Conservation (phyloP, 2,329 filamentous ascomycete genomes). For the Diatrype stigma region DNA sequence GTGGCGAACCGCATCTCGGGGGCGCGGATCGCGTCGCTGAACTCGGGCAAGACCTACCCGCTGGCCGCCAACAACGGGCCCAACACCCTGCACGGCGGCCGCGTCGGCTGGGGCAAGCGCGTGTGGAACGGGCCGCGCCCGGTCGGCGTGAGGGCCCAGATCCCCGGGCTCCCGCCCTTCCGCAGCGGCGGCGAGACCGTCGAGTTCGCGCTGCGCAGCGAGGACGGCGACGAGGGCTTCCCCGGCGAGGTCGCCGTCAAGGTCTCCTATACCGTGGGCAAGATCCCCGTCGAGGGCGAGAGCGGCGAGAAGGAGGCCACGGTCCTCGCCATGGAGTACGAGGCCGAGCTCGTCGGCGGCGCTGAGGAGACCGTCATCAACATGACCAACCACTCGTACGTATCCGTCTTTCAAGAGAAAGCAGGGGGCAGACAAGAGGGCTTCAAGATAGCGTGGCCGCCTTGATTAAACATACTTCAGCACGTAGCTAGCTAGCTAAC, state of each 20-base stretch:
- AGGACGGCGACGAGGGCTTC: slow-evolving; percentile 84
- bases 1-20: slow-evolving; percentile 75
- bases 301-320: slow-evolving; percentile 62
- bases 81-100: slow-evolving; percentile 72
- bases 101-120: slow-evolving; percentile 75
- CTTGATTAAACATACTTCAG: too few relatives aligned
- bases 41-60: slow-evolving; percentile 61
- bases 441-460: too few relatives aligned
- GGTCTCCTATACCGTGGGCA: slow-evolving; percentile 74
- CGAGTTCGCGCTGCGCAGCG: slow-evolving; percentile 62
- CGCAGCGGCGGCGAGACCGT: slow-evolving; percentile 59
- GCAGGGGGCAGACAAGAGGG: too few relatives aligned
- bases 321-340: slow-evolving; percentile 82
- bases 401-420: slow-evolving; percentile 7
- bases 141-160: slow-evolving; percentile 44
- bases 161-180: slow-evolving; percentile 48
- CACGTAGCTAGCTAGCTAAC: neutral
- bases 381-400: slow-evolving; percentile 90
- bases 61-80: slow-evolving; percentile 72
- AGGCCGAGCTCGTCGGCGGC: slow-evolving; percentile 73
- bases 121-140: slow-evolving; percentile 68
- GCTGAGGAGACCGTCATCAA: slow-evolving; percentile 88
- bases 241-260: slow-evolving; percentile 77
- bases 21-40: slow-evolving; percentile 68
- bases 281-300: slow-evolving; percentile 57